phyloP scores from a whole-genome alignment of 1,139 yeast species.

The Yamadazyma triangularis region DNA sequence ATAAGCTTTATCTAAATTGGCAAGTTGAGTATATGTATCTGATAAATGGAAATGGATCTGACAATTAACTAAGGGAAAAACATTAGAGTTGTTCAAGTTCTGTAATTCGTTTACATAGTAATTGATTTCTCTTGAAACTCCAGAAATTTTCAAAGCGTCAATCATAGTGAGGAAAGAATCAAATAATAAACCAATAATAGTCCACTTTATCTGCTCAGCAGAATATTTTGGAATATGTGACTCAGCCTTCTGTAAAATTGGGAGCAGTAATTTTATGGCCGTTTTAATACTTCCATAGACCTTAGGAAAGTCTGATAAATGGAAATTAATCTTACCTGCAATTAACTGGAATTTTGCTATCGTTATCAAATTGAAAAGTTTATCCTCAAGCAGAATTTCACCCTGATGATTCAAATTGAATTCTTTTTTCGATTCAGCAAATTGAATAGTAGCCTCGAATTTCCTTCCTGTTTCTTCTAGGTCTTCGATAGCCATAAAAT shows the following conservation, averaged over 20 bases:
- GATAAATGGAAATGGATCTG: conserved; percentile 16
- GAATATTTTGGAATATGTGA: too few species aligned
- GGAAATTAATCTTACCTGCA: conserved; percentile 18
- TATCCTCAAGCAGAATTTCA: conserved; percentile 17
- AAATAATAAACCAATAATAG: conserved; percentile 26
- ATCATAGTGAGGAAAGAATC: conserved; percentile 33
- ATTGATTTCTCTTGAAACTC: conserved; percentile 50
- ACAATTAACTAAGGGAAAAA: conserved; percentile 25
- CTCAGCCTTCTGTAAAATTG: conserved; percentile 38
- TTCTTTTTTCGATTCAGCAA: conserved; percentile 25
- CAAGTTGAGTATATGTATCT: conserved; percentile 13
- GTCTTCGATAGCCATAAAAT: conserved; percentile 14
- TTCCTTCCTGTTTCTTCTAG: conserved; percentile 17
- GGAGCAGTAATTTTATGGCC: conserved; percentile 38
- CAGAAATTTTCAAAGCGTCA: conserved; percentile 36
- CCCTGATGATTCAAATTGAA: conserved; percentile 16
- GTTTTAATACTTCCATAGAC: conserved; percentile 29
- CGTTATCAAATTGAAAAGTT: conserved; percentile 29
- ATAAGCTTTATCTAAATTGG: conserved; percentile 4
- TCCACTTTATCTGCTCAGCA: too few species aligned
- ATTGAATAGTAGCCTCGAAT: conserved; percentile 18
- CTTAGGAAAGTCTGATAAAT: conserved; percentile 13
- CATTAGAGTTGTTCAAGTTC: conserved; percentile 25
- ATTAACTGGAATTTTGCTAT: conserved; percentile 33
- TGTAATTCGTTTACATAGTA: conserved; percentile 47